These are phyloP conservation scores for Pichia californica DNA, from an alignment of 805 yeast genomes.

Conservation along the genomic window DNA sequence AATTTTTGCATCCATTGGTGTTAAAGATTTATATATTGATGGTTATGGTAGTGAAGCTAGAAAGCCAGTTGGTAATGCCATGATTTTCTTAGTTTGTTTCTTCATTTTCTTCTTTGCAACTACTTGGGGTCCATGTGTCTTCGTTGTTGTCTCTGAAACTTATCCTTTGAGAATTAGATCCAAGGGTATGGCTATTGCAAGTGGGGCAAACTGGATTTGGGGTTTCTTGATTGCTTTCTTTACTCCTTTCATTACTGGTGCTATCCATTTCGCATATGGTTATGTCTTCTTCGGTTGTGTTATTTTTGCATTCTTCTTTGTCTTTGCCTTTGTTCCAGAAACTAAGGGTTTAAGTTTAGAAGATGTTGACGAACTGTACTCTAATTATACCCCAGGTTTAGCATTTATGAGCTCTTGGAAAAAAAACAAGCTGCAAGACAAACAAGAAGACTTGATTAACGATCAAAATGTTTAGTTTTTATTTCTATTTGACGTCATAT, in stretches of 20 bases:
- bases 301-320: constrained; percentile 47
- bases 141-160: constrained; percentile 59
- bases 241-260: constrained; percentile 49
- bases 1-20: constrained; percentile 56
- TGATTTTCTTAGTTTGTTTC: constrained; percentile 61
- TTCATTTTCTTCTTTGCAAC: constrained; percentile 63
- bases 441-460: background rate
- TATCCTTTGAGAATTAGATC: constrained; percentile 62
- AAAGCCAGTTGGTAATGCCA: constrained; percentile 50
- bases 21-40: constrained; percentile 37
- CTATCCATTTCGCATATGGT: constrained; percentile 52
- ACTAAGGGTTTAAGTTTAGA: constrained; percentile 52
- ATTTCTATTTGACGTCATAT: background rate
- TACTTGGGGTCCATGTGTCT: constrained; percentile 72
- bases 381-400: constrained; percentile 29
- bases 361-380: constrained; percentile 49
- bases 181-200: constrained; percentile 58
- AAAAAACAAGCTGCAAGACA: constrained; percentile 5
- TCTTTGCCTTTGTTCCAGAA: constrained; percentile 46
- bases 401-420: constrained; percentile 23
- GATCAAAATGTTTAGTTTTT: background rate
- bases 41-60: constrained; percentile 35
- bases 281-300: constrained; percentile 52
- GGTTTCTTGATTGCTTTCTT: constrained; percentile 51
- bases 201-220: constrained; percentile 62